Base-by-base conservation (phyloP, 345 rosid genomes). In the Orychophragmus violaceus region DNA sequence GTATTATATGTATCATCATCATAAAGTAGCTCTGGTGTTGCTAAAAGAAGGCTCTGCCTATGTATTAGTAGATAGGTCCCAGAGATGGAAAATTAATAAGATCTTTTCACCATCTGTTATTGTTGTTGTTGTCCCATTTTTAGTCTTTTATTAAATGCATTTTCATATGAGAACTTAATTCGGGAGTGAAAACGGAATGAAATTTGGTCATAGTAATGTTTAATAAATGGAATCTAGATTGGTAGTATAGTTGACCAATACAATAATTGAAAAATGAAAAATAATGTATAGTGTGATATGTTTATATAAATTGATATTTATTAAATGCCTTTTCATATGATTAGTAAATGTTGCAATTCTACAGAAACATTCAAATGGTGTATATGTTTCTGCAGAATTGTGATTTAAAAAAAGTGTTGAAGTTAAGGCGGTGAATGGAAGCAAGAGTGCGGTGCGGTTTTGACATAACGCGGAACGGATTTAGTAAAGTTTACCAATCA, bases 1-100 rank as follows among this genome's bases (percentile, higher is more conserved):
- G 67, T 73, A 62, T 23, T 30, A 24, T 62, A 39, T 60, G 21
- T 70, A 12, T 69, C 37, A 33, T 28, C 9, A 21, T 9, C 44
- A 65, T 66, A 59, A 59, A 39, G 46, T 10, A 21, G 46, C 35
- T 70, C 16, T 70, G 21, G 55, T n/a, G 21, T 37, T 30, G 4
- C 9, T 11, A 10, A 33, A 19, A 49, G 28, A 59, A 48, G 65
- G 42, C 6, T 60, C 35, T 61, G 8, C 22, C 53, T 60, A 30
- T 69, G 60, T 59, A 36, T 24, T 9, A 33, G 39, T 58, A 60
- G 30, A 69, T 49, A 49, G 5, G 59, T n/a, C 42, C 18, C 13
- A 19, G 22, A 27, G 18, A 50, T 50, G 9, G 4, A 60, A 8
- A 41, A 41, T 6, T 69, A 19, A 39, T 69, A 60, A 51, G 46